Evolutionary conservation across 176 grass and related monocot genomes (phyloP), one percentile per base, ranked within the genome.

Genomic region (Saccharum spontaneum): DNA sequence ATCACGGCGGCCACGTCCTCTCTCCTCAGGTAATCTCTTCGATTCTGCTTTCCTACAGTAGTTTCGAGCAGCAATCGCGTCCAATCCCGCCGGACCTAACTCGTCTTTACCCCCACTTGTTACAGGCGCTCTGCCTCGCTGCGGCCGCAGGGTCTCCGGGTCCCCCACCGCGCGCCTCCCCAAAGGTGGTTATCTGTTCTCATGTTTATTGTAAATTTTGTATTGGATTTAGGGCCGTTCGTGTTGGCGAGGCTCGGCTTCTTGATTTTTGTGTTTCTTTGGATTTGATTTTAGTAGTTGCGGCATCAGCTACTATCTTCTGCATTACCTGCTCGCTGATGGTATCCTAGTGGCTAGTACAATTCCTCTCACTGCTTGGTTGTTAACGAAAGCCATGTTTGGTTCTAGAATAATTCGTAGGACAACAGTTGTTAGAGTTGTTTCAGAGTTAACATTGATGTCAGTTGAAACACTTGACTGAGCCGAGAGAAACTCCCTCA

Each of bases 1-100:
- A 73, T 90, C 18, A 77, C 79, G 67, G 72, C 84, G 20, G 73
- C 88, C 57, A 57, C 84, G 20, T 90, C 88, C 66, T 78, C 88
- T 7, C 67, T 86, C 33, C 72, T 90, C 78, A 84, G 71, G 83
- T 22, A 76, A 76, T 3, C 54, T 67, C 78, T 80, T 69, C 48
- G 15, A 80, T 60, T 76, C 17, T 2, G 1, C 7, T 33, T 55
- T 9, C 43, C 12, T 12, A 17, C 43, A 2, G 0, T 55, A 3
- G 26, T 4, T 5, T 28, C 24, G 1, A 30, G 52, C 1, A 20
- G 52, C 33, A 55, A 66, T 34, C 18, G 2, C 23, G 17, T 46
- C 72, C 52, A 59, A 0, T 71, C 79, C 43, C 10, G 0, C 71
- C 52, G 0, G 41, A 59, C 62, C 66, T 0, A 43, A 34, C 17